Evolutionary conservation across 164 flowering plant genomes (phyloP), one percentile per base, ranked within the genome.

Genomic region (Hamamelis virginiana): DNA sequence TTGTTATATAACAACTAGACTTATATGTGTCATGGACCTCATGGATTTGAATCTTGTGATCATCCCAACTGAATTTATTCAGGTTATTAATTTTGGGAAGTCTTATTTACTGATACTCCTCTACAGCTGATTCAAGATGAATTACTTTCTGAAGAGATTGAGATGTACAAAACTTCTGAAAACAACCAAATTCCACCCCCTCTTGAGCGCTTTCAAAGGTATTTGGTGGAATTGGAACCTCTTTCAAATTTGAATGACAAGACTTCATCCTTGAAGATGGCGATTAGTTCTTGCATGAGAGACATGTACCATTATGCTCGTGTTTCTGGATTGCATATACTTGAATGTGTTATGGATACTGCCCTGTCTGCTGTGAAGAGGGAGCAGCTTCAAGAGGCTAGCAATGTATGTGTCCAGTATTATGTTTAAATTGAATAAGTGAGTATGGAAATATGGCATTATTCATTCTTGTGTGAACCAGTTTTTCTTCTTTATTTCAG

Each of bases 261-360:
- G 59, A 26, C 68, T 33, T 67, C 72, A n/a, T 61, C 73, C 25
- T 48, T 67, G 63, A 79, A 71, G 51, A 58, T 21, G 76, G 90
- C 73, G 5, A 69, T 86, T 61, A 69, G 51, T 70, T 73, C 82
- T 68, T 96, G 97, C 83, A 69, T 77, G 84, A 81, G 94, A 80
- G 98, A 96, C 62, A 75, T 93, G 88, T 96, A 81, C 73, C 97
- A 96, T 77, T 91, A 84, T 83, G 89, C 91, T 73, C 99, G 99
- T 78, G 87, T 96, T 68, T 83, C 87, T 78, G 92, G 96, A 65
- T 65, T 81, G 61, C 98, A 96, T 81, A 70, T 79, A 11, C 82
- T 96, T 48, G 98, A 91, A 69, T 85, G 87, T 69, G 80, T 96
- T 19, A 77, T 92, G 90, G 85, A 89, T 68, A 76, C 87, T 44